Conservation (phyloP, 768 basidiomycete genomes). For the Boletus subparvulus region DNA sequence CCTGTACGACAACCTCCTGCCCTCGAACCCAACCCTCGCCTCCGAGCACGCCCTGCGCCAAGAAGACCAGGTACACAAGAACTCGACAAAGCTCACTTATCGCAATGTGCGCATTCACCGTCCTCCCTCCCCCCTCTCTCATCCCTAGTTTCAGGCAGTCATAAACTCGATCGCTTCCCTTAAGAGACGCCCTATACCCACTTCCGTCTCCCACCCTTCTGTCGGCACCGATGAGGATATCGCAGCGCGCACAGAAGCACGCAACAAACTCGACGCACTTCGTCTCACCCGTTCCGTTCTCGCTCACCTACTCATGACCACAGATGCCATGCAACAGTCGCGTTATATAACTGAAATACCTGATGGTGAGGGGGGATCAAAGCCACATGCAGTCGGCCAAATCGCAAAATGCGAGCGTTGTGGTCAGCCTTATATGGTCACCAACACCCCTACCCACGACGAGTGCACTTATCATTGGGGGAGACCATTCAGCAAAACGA, state of each 20-base stretch:
- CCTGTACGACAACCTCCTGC: conserved; percentile 59
- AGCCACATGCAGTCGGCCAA: conserved; percentile 62
- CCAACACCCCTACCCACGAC: conserved; percentile 50
- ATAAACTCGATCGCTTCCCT: conserved; percentile 52
- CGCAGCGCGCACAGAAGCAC: conserved; percentile 51
- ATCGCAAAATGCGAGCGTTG: conserved; percentile 80
- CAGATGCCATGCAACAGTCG: conserved; percentile 59
- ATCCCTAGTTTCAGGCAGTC: conserved; percentile 41
- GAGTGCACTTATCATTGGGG: conserved; percentile 89
- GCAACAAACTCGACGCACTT: conserved; percentile 52
- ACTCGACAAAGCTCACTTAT: conserved; percentile 76
- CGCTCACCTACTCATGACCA: conserved; percentile 57
- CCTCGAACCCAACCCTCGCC: conserved; percentile 59
- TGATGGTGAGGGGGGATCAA: conserved; percentile 57
- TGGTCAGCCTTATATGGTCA: conserved; percentile 63
- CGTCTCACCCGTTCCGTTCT: conserved; percentile 53
- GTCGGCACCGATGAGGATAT: conserved; percentile 76
- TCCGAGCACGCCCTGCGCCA: conserved; percentile 79
- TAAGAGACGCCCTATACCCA: conserved; percentile 56
- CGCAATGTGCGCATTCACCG: conserved; percentile 59
- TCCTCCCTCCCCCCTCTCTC: conserved; percentile 4
- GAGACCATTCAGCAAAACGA: conserved; percentile 54
- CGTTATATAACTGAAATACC: conserved; percentile 75
- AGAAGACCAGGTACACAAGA: conserved; percentile 76
- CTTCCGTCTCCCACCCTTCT: conserved; percentile 59